Percentiles rank a stretch among this genome's conserved stretches.
Conservation (phyloP, 805 yeast genomes). For the Yarrowia sp. region DNA sequence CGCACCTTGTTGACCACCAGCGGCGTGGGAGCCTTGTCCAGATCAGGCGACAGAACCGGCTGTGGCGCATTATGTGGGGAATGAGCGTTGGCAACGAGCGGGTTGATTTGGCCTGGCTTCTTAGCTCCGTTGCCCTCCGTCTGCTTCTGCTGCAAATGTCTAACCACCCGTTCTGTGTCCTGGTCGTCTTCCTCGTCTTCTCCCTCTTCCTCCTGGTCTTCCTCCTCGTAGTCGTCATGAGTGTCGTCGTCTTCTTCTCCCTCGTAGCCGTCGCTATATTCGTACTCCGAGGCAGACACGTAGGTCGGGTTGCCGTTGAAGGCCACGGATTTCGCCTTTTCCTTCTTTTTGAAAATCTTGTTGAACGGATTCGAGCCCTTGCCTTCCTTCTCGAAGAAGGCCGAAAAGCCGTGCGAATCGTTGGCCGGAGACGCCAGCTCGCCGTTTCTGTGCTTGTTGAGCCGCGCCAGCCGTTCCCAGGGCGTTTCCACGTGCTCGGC, state of each 20-base stretch:
- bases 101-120: conserved; percentile 14
- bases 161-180: conserved; percentile 13
- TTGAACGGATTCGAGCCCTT: conserved; percentile 38
- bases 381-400: conserved; percentile 40
- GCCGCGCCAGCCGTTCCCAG: conserved; percentile 86
- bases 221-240: conserved; percentile 39
- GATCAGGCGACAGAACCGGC: conserved; percentile 35
- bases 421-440: conserved; percentile 50
- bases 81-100: background rate
- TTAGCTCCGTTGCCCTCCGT: background rate
- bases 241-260: conserved; percentile 42
- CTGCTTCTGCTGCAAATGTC: conserved; percentile 26
- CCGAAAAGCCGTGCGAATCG: conserved; percentile 25
- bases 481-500: conserved; percentile 94
- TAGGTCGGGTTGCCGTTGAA: conserved; percentile 42
- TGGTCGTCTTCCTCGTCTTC: conserved; percentile 25
- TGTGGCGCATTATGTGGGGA: conserved; percentile 19
- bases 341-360: conserved; percentile 37
- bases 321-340: conserved; percentile 42
- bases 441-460: conserved; percentile 92
- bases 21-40: conserved; percentile 30
- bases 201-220: conserved; percentile 35
- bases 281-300: conserved; percentile 47
- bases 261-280: conserved; percentile 44
- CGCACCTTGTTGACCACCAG: conserved; percentile 38